Conservation (phyloP, 1,139 yeast species). For the Saccharomyces hybrid region DNA sequence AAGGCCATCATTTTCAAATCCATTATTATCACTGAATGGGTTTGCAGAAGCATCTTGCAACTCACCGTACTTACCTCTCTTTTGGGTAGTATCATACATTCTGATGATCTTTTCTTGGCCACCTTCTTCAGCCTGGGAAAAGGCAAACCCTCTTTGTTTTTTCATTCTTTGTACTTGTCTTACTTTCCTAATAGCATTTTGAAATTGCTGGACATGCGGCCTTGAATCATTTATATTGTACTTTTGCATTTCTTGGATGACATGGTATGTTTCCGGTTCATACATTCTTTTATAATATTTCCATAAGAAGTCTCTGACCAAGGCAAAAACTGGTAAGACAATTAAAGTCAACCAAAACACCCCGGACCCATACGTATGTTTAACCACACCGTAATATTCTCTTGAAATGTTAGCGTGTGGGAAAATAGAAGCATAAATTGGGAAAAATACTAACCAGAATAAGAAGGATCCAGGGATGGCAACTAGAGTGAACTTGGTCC, state of each 20-base stretch:
- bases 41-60: constrained; percentile 36
- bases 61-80: constrained; percentile 49
- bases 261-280: constrained; percentile 86
- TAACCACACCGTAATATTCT: constrained; percentile 76
- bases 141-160: constrained; percentile 97
- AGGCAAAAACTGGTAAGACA: constrained; percentile 68
- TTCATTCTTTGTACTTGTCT: constrained; percentile 98
- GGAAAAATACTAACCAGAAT: constrained; percentile 81
- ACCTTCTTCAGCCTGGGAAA: constrained; percentile 88
- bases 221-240: constrained; percentile 88
- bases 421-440: constrained; percentile 78
- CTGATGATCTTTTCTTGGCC: constrained; percentile 89
- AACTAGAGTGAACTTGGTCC: constrained; percentile 88
- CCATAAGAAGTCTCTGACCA: constrained; percentile 87
- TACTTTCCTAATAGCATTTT: constrained; percentile 92
- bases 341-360: constrained; percentile 81
- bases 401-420: constrained; percentile 76
- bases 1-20: constrained; percentile 5
- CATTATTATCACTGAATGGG: constrained; percentile 24
- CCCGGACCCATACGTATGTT: constrained; percentile 67
- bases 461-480: constrained; percentile 94
- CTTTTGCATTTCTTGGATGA: constrained; percentile 94
- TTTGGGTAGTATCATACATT: constrained; percentile 84
- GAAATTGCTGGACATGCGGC: constrained; percentile 94
- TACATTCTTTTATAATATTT: constrained; percentile 89